These are phyloP conservation scores for Ogataea saltuana DNA, from an alignment of 805 yeast species.

Conservation along the genomic window DNA sequence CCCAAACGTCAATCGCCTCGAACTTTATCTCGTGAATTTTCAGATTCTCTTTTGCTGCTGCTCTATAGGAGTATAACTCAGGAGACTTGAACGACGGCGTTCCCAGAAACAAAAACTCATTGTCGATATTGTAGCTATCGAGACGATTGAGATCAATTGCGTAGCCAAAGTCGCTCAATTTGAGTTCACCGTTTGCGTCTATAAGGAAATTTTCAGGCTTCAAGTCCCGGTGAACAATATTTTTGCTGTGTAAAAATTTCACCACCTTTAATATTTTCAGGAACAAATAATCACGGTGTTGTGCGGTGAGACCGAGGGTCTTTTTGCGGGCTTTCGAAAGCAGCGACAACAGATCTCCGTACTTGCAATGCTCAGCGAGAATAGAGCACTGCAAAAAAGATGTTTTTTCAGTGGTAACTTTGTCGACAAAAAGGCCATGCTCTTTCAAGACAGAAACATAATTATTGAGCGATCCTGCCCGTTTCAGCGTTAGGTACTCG, in stretches of 20 bases:
- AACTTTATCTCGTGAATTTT: conserved; percentile 26
- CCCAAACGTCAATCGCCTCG: conserved; percentile 50
- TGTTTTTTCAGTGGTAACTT: background rate
- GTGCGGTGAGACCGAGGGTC: conserved; percentile 34
- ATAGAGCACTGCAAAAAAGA: conserved; percentile 32
- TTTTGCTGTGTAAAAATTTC: conserved; percentile 42
- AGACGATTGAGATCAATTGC: conserved; percentile 38
- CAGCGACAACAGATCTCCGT: conserved; percentile 50
- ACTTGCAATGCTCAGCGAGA: conserved; percentile 42
- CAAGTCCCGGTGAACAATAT: conserved; percentile 51
- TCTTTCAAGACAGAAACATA: conserved; percentile 15
- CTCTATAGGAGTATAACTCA: conserved; percentile 38
- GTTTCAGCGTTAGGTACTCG: conserved; percentile 30
- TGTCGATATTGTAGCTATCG: conserved; percentile 21
- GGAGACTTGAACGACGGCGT: conserved; percentile 59
- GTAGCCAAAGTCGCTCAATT: conserved; percentile 54
- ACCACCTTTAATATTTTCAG: conserved; percentile 55
- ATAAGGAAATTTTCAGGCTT: conserved; percentile 57
- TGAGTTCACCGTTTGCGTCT: conserved; percentile 44
- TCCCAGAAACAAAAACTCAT: conserved; percentile 41
- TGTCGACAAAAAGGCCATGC: conserved; percentile 17
- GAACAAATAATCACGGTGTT: conserved; percentile 47
- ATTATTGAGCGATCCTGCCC: conserved; percentile 5
- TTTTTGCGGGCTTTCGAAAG: conserved; percentile 41
- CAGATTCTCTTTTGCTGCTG: conserved; percentile 12